Base-by-base conservation (phyloP, 192 early-diverging fungal genomes). In the Umbelopsis ramanniana region DNA sequence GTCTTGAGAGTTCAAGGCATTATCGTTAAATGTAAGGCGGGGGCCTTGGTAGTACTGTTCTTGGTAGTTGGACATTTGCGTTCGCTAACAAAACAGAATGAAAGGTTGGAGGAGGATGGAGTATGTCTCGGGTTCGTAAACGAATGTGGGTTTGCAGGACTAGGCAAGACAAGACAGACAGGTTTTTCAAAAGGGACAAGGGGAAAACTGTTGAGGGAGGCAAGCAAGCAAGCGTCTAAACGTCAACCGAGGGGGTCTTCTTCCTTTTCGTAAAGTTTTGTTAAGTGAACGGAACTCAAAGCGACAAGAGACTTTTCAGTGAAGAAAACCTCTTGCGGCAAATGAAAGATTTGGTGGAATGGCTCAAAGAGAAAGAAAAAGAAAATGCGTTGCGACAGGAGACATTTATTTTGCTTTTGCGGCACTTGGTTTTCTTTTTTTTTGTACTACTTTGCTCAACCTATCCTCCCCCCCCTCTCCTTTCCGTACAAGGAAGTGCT, bases 321-420 rank as follows among this genome's bases (percentile, higher is more conserved):
- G 14, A 63, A 63, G 57, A 63, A 63, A 19, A 38, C 57, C 57
- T 63, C 57, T 63, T 63, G 57, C 57, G 26, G 57, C 57, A 63
- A 63, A 37, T 63, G 57, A 63, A 63, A 63, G 33, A 63, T 57
- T 29, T 29, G 26, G 57, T 63, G 57, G 57, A 63, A 63, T 63
- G 57, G 57, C 57, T 63, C 57, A 63, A 63, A 63, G 57, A 63
- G 57, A 63, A 63, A 63, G 57, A 63, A 63, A 63, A 63, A 63
- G 57, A 63, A 63, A 37, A 63, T 63, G 33, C 33, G 26, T 12
- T 29, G 57, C 57, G 26, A 29, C 26, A 63, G 15, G 15, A 29
- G 33, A 26, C 26, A 63, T 63, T 37, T 29, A 29, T 63, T 63
- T 26, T 35, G 26, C 40, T 43, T 43, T 6, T 43, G 40, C 40